Base-by-base conservation (phyloP, 1,284 basidiomycete genomes). In the Mycena sp. region DNA sequence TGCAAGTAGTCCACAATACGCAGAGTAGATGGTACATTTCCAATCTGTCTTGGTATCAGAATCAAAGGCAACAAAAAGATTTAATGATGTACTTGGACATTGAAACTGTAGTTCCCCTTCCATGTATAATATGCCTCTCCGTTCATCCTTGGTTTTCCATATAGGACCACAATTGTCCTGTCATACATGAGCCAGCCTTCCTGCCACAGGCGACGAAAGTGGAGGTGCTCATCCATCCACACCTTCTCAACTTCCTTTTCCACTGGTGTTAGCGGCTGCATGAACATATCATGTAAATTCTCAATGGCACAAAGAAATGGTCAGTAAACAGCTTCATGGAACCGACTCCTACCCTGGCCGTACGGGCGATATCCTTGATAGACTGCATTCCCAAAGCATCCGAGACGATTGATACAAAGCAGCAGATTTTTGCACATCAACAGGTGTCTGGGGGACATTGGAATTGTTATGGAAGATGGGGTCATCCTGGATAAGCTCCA, bases 371-470 rank as follows among this genome's bases (percentile, higher is more conserved):
- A 53, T 76, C 66, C 26, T 68, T 51, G 0, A 71, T 23, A 25
- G 67, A 69, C 71, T 41, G 65, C 72, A 69, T 79, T 77, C 2
- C 77, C 74, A 69, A 72, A 74, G n/a, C 73, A 74, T 1, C 77
- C 76, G 59, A 76, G 65, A 14, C 71, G 65, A 64, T 73, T 77
- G 3, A 78, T 68, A 1, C 72, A 68, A 41, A 79, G 69, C 11
- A 65, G 71, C 23, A 80, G 69, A 26, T 23, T 16, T 26, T 44
- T 79, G 77, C 3, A 66, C 38, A 1, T 67, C 63, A 2, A 80
- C 65, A 3, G 73, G 71, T 9, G 73, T 63, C 45, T 80, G 78
- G 4, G 56, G 29, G 41, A 67, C 69, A 11, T 74, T 68, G 0
- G 74, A 77, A 28, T 72, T 69, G 53, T 72, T 77, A 1, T 59